Evolutionary conservation across 768 basidiomycete species (phyloP).

Genomic region (Boletus coccyginus): DNA sequence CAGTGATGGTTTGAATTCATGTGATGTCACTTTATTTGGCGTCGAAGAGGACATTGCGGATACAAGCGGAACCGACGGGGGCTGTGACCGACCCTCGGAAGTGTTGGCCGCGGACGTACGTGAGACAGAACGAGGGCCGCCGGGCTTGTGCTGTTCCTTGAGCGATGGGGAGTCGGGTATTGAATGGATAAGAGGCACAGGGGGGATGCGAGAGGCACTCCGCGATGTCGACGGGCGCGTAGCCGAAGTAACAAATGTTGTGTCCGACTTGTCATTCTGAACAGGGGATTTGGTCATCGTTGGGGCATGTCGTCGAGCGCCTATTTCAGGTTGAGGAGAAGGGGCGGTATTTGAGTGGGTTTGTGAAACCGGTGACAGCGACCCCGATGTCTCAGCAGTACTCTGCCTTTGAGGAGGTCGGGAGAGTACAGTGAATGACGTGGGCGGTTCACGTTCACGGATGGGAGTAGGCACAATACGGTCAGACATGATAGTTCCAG

Average conservation of each 20-base stretch:
- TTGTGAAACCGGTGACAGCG: slow-evolving; percentile 12
- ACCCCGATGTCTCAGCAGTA: slow-evolving; percentile 10
- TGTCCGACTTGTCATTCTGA: slow-evolving; percentile 28
- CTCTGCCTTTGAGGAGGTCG: slow-evolving; percentile 45
- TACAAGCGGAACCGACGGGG: slow-evolving; percentile 5
- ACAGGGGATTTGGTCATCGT: slow-evolving; percentile 2
- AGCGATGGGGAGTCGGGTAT: slow-evolving; percentile 34
- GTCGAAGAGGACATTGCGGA: slow-evolving; percentile 7
- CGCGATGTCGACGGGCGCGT: slow-evolving; percentile 22
- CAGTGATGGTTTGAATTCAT: slow-evolving; percentile 21
- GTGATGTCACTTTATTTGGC: slow-evolving; percentile 24
- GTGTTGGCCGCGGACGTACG: slow-evolving; percentile 8
- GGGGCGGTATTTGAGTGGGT: neutral
- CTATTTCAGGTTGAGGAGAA: slow-evolving; percentile 13
- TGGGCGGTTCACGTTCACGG: slow-evolving; percentile 50
- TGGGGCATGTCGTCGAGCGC: slow-evolving; percentile 12
- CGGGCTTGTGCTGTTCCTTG: slow-evolving; percentile 18
- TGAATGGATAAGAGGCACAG: slow-evolving; percentile 30
- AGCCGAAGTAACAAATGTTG: slow-evolving; percentile 23
- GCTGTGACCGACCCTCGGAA: slow-evolving; percentile 13
- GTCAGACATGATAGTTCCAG: slow-evolving; percentile 7
- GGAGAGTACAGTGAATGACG: slow-evolving; percentile 62
- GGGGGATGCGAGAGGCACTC: slow-evolving; percentile 24
- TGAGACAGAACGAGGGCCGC: slow-evolving; percentile 9
- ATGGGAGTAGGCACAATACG: slow-evolving; percentile 54